Evolutionary conservation across 1,284 basidiomycete genomes (phyloP), one percentile per base, ranked within the genome.

Genomic region (Paramarasmius palmivorus): DNA sequence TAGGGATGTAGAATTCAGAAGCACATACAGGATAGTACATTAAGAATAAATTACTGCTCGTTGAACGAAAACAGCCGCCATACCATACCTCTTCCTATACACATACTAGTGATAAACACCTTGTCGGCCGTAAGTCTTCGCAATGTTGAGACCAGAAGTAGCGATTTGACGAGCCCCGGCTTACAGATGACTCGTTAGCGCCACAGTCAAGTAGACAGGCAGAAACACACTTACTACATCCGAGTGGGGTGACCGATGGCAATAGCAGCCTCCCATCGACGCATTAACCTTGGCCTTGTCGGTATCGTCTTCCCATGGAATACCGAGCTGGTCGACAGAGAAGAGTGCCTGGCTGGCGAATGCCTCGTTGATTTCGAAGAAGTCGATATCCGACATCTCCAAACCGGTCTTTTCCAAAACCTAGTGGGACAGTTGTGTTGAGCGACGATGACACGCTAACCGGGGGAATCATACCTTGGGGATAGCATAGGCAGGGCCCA

Each of bases 341-440:
- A 90, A 95, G 54, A 95, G 75, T 3, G 91, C 91, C 74, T 95
- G 93, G 35, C 84, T 88, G 9, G 94, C 92, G 64, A 96, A 96
- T 29, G 93, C 93, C 73, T 97, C 95, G 75, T 98, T 98, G 71
- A 92, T 90, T 73, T 98, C 95, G 73, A 78, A 98, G 68, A 97
- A 92, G 75, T 97, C 93, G 61, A 97, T 78, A 61, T 97, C 95
- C 12, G 55, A 54, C 84, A 77, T 61, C 79, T 79, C 52, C 73
- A 97, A 77, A 14, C 92, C 91, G 4, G 83, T 79, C 68, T 88
- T 86, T 65, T 84, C 72, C 56, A 96, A 84, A 3, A 71, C 75
- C 54, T 71, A 65, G 19, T 35, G 4, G 44, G 9, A 35, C 20
- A 37, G 47, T 25, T n/a, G 23, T 17, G 22, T 12, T 23, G n/a